These are phyloP conservation scores for Phoenix roebelenii DNA, from an alignment of 176 grass and related monocot genomes.

Conservation along the genomic window DNA sequence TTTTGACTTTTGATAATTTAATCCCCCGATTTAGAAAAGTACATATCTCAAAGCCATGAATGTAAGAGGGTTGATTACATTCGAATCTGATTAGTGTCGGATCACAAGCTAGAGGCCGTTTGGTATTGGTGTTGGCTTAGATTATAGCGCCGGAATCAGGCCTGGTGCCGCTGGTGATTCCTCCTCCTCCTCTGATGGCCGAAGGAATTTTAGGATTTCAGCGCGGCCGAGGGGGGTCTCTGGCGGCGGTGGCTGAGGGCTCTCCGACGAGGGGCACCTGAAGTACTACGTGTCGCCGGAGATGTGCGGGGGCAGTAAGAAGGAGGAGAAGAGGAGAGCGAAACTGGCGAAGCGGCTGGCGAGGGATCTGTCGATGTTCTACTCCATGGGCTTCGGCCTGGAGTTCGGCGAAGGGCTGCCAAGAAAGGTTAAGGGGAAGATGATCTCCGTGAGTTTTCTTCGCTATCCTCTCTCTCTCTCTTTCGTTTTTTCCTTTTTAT, in stretches of 20 bases:
- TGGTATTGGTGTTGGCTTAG: too few relatives aligned
- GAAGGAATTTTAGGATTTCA: too few relatives aligned
- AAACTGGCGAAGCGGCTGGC: slow-evolving; percentile 33
- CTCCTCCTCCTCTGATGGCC: too few relatives aligned
- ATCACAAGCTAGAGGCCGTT: too few relatives aligned
- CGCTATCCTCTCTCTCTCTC: not conserved
- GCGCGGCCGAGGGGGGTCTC: too few relatives aligned
- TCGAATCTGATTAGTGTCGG: too few relatives aligned
- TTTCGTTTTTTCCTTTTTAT: not conserved
- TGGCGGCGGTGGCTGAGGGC: not conserved
- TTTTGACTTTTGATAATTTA: too few relatives aligned
- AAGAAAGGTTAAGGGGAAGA: slow-evolving; percentile 17
- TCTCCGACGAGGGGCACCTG: slow-evolving; percentile 27
- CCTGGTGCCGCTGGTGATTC: too few relatives aligned
- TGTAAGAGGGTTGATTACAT: too few relatives aligned
- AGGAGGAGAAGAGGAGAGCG: slow-evolving; percentile 30
- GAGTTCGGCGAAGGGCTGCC: slow-evolving; percentile 2
- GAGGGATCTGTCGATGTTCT: slow-evolving; percentile 26
- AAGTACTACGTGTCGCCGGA: slow-evolving; percentile 19
- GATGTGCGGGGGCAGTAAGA: slow-evolving; percentile 9
- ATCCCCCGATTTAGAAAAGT: too few relatives aligned
- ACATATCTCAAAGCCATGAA: too few relatives aligned
- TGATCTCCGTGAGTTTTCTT: slow-evolving; percentile 24
- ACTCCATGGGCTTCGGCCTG: slow-evolving; percentile 11
- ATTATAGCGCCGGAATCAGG: too few relatives aligned